phyloP scores from a whole-genome alignment of 2,329 filamentous ascomycete species.

The Lizonia empirigonia region DNA sequence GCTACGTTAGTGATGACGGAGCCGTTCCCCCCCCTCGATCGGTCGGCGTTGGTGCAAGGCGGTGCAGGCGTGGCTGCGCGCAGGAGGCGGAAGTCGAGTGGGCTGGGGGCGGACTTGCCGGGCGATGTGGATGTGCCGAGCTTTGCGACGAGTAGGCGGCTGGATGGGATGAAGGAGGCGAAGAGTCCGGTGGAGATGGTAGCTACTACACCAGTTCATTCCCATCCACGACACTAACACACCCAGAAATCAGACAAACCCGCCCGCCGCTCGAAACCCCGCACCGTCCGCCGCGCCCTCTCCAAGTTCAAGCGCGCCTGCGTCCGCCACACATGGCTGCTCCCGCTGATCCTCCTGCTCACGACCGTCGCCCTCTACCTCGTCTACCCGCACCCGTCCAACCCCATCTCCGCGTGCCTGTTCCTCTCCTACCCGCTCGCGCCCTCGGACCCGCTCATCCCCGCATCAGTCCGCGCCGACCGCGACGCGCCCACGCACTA shows the following conservation, averaged over 20 bases:
- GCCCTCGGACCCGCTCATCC: constrained; percentile 44
- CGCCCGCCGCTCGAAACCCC: constrained; percentile 52
- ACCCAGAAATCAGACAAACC: constrained; percentile 31
- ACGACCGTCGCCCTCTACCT: constrained; percentile 72
- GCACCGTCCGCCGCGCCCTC: constrained; percentile 52
- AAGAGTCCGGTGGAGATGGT: constrained; percentile 25
- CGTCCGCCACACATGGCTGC: constrained; percentile 64
- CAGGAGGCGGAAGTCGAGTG: constrained; percentile 54
- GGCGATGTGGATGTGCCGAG: constrained; percentile 59
- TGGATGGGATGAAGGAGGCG: constrained; percentile 4
- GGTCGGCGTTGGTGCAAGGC: constrained; percentile 19
- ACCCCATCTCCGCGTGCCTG: constrained; percentile 79
- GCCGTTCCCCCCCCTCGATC: constrained; percentile 42
- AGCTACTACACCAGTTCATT: not conserved
- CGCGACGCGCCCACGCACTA: constrained; percentile 64
- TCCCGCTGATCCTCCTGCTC: constrained; percentile 71
- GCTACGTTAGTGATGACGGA: too few relatives aligned
- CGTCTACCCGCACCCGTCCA: constrained; percentile 75
- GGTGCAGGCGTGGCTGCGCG: constrained; percentile 23
- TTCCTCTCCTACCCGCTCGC: constrained; percentile 87
- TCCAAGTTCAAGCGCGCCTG: constrained; percentile 54
- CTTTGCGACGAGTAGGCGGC: constrained; percentile 52
- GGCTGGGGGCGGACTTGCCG: constrained; percentile 57
- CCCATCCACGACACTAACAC: constrained; percentile 8
- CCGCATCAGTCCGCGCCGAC: constrained; percentile 45